Evolutionary conservation across 163 green algal species (phyloP).

Genomic region (Chloromonas sp.): DNA sequence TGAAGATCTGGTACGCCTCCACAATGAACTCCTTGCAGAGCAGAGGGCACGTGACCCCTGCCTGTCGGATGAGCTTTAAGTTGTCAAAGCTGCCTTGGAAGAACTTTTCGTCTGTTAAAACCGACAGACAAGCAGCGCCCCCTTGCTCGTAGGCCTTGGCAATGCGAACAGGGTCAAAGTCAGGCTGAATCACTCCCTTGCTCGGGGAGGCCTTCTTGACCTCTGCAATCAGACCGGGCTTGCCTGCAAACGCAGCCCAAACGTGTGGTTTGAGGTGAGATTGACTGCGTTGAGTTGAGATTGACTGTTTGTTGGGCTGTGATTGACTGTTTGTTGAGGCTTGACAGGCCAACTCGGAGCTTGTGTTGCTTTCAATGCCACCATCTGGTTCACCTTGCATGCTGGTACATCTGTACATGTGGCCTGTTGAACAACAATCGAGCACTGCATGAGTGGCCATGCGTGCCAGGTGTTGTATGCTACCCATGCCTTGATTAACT

Average conservation of each 20-base stretch:
- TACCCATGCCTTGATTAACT: no score
- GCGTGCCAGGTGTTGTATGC: no score
- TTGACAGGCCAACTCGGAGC: not conserved
- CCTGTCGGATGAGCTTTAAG: conserved; percentile 75
- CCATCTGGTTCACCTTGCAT: not conserved
- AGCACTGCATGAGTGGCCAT: no score
- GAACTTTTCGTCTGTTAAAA: conserved; percentile 95
- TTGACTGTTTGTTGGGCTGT: no score
- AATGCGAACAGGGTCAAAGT: conserved; percentile 85
- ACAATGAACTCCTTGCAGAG: conserved; percentile 99
- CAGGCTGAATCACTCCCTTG: conserved; percentile 90
- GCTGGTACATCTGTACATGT: not conserved
- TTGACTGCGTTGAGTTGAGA: not conserved
- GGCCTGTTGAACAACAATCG: not conserved
- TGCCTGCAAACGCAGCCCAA: conserved; percentile 31
- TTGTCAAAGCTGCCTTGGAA: conserved; percentile 97
- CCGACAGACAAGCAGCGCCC: conserved; percentile 89
- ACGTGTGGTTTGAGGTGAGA: not conserved
- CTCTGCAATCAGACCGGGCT: conserved; percentile 92
- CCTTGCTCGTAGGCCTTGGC: conserved; percentile 86
- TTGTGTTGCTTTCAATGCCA: not conserved
- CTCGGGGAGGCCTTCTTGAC: conserved; percentile 97
- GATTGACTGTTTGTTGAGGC: not conserved
- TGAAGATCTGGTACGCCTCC: conserved; percentile 89
- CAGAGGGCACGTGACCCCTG: conserved; percentile 82